phyloP scores from a whole-genome alignment of 208 protist genomes.

The Leishmania braziliensis region DNA sequence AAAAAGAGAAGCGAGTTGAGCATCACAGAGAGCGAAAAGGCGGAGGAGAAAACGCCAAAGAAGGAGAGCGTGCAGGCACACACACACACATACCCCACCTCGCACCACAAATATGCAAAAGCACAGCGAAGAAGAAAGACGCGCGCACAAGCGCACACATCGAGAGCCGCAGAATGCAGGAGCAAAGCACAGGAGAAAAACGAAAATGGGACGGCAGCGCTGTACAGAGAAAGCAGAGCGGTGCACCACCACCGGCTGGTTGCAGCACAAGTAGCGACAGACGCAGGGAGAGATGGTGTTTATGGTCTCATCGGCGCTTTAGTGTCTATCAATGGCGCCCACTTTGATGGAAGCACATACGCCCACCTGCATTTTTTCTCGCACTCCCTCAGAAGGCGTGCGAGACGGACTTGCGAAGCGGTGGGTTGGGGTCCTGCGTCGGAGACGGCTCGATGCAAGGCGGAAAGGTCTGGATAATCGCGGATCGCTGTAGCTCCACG shows the following conservation, averaged over 20 bases:
- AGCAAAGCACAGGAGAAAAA: background rate
- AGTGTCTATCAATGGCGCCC: background rate
- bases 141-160: background rate
- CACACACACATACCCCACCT: background rate
- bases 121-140: background rate
- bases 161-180: background rate
- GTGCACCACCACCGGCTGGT: background rate
- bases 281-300: background rate
- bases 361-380: background rate
- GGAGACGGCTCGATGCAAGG: conserved; percentile 74
- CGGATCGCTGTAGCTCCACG: conserved; percentile 73
- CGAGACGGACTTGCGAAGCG: conserved; percentile 68
- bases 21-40: background rate
- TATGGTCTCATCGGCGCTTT: background rate
- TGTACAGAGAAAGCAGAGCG: background rate
- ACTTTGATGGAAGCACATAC: background rate
- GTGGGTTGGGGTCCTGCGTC: conserved; percentile 71
- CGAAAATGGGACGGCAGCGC: background rate
- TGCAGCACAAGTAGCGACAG: background rate
- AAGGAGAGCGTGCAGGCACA: conserved; percentile 1
- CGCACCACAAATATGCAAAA: background rate
- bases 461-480: conserved; percentile 53
- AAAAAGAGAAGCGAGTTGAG: background rate
- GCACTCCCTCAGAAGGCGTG: conserved; percentile 29
- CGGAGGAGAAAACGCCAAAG: background rate